Base-by-base conservation (phyloP, 179 eudicot species). In the Nepenthes alata region DNA sequence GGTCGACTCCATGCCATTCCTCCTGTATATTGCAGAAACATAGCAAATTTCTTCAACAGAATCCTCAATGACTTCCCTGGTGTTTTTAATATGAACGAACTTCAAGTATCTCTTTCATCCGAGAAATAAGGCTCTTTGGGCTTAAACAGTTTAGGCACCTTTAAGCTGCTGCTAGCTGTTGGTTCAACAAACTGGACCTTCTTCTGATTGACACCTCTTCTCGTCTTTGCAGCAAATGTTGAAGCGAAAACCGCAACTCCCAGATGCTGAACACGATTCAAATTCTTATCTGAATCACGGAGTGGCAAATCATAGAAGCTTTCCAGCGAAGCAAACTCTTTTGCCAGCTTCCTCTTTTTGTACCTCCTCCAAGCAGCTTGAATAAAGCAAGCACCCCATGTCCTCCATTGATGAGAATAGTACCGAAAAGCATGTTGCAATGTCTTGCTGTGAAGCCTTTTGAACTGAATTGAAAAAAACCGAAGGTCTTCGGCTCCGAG, bases 401-500 rank as follows among this genome's bases (percentile, higher is more conserved):
- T 75, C 36, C 82, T 63, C 82, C 82, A 78, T 44, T 78, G 82
- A 63, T 78, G 82, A 3, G 82, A 78, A 44, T 75, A 54, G 53
- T 72, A 78, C 13, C 82, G 60, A 55, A 78, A 75, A 1, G 82
- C 70, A 37, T 72, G 67, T 60, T 73, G 77, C 39, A 78, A 62
- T 0, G 74, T 71, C 61, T 78, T 78, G 54, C 82, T 75, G 47
- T 78, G 82, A 2, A 78, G 79, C 9, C 79, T 74, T 65, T 63
- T 72, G 58, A 78, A 78, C 36, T 78, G 82, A 12, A 70, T 68
- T 0, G 82, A 66, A 34, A 78, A 72, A 14, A 75, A 75, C 16
- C 62, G 63, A 35, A 78, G 73, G 61, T 78, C 82, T 45, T 78
- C 82, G 0, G 76, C 74, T 14, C 72, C 77, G 2, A 78, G 74